Evolutionary conservation across 108 stramenopile species (phyloP).

Genomic region (Nitzschia sp.): DNA sequence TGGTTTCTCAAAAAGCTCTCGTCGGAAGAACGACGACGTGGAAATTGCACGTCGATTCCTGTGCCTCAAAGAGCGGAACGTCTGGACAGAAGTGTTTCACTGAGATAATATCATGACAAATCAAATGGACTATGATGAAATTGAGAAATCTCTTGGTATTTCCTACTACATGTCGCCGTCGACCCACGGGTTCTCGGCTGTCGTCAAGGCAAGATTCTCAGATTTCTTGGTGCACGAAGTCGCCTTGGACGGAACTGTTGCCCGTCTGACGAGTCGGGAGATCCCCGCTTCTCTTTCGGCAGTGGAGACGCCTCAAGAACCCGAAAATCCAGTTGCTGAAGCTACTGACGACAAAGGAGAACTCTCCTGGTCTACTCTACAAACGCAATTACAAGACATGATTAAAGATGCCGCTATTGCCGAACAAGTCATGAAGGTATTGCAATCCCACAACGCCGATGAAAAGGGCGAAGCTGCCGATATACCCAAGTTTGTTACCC

Average conservation of each 20-base stretch:
- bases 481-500: slow-evolving; percentile 45
- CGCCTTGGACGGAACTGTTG: slow-evolving; percentile 63
- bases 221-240: slow-evolving; percentile 90
- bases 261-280: slow-evolving; percentile 53
- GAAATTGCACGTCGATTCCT: too few species aligned
- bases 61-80: too few species aligned
- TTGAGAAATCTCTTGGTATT: slow-evolving; percentile 61
- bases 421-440: slow-evolving; percentile 43
- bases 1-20: too few species aligned
- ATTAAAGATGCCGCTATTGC: slow-evolving; percentile 34
- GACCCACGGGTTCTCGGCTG: slow-evolving; percentile 62
- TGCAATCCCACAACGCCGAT: slow-evolving; percentile 26
- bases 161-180: slow-evolving; percentile 49
- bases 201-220: slow-evolving; percentile 79
- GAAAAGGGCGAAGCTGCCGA: neutral
- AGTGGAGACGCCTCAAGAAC: slow-evolving; percentile 15
- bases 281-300: slow-evolving; percentile 2
- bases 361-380: slow-evolving; percentile 11
- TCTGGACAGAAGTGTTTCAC: too few species aligned
- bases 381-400: slow-evolving; percentile 25
- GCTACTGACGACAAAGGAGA: neutral
- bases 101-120: too few species aligned
- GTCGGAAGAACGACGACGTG: too few species aligned
- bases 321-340: neutral
- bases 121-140: slow-evolving; percentile 35